Evolutionary conservation across 2,329 filamentous ascomycete species (phyloP).

Genomic region (Diaporthe sp.): DNA sequence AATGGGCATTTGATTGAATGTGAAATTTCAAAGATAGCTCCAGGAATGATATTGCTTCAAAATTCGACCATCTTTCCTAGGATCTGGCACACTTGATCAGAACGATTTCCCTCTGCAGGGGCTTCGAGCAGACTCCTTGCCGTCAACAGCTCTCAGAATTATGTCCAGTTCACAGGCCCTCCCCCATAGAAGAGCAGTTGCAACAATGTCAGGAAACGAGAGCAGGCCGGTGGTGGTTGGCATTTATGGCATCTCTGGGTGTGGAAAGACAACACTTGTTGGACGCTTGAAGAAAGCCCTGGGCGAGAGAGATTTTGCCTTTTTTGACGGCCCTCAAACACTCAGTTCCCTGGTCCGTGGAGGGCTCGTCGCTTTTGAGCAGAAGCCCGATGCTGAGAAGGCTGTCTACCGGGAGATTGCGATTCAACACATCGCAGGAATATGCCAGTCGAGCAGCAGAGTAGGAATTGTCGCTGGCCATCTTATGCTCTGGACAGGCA

Average conservation of each 20-base stretch:
- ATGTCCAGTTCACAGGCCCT: neutral
- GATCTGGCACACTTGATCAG: neutral
- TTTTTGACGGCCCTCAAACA: slow-evolving; percentile 65
- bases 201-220: neutral
- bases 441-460: slow-evolving; percentile 50
- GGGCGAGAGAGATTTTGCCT: slow-evolving; percentile 52
- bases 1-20: too few species aligned
- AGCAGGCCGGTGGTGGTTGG: slow-evolving; percentile 59
- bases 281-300: slow-evolving; percentile 53
- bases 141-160: too few species aligned
- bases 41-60: too few species aligned
- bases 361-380: slow-evolving; percentile 62
- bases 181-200: neutral
- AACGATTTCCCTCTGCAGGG: neutral
- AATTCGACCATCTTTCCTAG: too few species aligned
- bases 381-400: slow-evolving; percentile 52
- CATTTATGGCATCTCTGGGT: slow-evolving; percentile 66
- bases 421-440: slow-evolving; percentile 57
- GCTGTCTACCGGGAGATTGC: slow-evolving; percentile 55
- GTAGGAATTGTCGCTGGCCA: slow-evolving; percentile 67
- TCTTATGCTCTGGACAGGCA: slow-evolving; percentile 63
- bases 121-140: neutral
- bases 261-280: slow-evolving; percentile 64
- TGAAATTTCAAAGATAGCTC: too few species aligned
- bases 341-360: slow-evolving; percentile 58